These are phyloP conservation scores for Tubosaeta sp. DNA, from an alignment of 768 basidiomycete genomes.

Conservation along the genomic window DNA sequence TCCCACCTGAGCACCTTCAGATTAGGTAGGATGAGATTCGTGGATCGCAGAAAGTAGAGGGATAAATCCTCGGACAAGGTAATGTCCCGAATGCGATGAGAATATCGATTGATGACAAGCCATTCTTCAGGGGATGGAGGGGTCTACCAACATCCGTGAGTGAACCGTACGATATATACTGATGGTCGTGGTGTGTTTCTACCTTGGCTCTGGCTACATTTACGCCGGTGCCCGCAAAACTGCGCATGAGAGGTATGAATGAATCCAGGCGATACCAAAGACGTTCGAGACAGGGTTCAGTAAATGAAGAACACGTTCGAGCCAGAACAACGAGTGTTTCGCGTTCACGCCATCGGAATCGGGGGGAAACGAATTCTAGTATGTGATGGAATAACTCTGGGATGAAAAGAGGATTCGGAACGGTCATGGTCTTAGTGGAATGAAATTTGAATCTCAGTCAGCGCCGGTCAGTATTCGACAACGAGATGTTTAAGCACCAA, in stretches of 20 bases:
- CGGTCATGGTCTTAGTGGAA: no score
- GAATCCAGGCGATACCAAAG: slow-evolving; percentile 1
- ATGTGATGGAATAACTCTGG: background rate
- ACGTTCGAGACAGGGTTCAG: slow-evolving; percentile 1
- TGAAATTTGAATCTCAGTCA: no score
- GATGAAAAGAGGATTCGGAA: background rate
- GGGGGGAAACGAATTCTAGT: background rate
- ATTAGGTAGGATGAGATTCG: background rate
- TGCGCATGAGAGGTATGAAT: background rate
- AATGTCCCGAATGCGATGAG: background rate
- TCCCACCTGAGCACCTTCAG: slow-evolving; percentile 1
- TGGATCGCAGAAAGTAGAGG: background rate
- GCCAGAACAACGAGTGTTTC: background rate
- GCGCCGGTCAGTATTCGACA: no score
- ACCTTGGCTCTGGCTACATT: background rate
- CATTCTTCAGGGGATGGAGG: background rate
- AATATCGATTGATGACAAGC: background rate
- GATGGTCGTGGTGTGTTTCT: background rate
- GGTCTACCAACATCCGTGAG: background rate
- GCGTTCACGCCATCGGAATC: background rate
- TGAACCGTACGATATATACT: background rate
- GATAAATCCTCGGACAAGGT: background rate
- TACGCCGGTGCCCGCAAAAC: background rate
- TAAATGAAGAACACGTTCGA: slow-evolving; percentile 1
- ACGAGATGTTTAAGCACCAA: background rate